These are phyloP conservation scores for Penicillium oxalicum DNA, from an alignment of 2,329 filamentous ascomycete species.

Conservation along the genomic window DNA sequence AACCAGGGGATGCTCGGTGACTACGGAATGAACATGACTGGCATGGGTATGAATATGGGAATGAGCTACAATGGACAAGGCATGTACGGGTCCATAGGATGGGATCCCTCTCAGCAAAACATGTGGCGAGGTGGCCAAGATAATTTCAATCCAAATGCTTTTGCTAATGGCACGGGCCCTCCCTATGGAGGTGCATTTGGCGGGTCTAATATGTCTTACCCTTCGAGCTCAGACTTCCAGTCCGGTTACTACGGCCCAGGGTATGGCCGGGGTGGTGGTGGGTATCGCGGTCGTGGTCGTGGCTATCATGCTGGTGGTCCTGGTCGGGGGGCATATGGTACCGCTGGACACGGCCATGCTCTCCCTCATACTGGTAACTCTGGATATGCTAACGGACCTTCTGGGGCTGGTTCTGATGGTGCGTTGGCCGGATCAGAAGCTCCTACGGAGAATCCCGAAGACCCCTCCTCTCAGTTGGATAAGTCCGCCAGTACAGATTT, in stretches of 20 bases:
- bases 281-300: conserved; percentile 55
- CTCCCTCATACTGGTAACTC: conserved; percentile 28
- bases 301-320: conserved; percentile 47
- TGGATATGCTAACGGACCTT: conserved; percentile 21
- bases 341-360: conserved; percentile 32
- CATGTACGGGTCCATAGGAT: conserved; percentile 62
- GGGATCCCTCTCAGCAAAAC: conserved; percentile 67
- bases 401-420: neutral
- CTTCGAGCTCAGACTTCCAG: conserved; percentile 60
- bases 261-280: conserved; percentile 52
- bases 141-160: conserved; percentile 84
- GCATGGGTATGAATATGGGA: conserved; percentile 76
- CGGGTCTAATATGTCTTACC: conserved; percentile 64
- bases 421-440: conserved; percentile 22
- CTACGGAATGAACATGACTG: conserved; percentile 73
- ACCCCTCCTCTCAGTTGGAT: conserved; percentile 27
- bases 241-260: conserved; percentile 76
- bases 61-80: conserved; percentile 53
- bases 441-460: conserved; percentile 30
- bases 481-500: conserved; percentile 11
- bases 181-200: conserved; percentile 71
- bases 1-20: conserved; percentile 46
- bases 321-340: conserved; percentile 34
- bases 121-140: conserved; percentile 78
- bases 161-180: conserved; percentile 67